Percentiles rank a stretch among this genome's conserved stretches.
Conservation (phyloP, 164 flowering plant genomes). For the Houttuynia cordata region DNA sequence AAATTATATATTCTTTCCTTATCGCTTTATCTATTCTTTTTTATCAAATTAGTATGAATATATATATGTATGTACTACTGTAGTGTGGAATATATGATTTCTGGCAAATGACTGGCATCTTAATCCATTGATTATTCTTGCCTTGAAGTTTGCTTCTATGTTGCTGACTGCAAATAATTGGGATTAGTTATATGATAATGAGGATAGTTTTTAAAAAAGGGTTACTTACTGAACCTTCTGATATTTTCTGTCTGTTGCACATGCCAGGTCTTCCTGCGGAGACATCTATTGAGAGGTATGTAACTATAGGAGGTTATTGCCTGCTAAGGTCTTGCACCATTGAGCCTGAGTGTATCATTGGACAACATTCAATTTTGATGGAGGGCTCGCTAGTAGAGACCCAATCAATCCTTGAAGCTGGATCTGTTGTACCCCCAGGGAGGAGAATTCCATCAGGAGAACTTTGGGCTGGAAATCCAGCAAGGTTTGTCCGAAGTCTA, state of each 20-base stretch:
- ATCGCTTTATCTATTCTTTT: too few species aligned
- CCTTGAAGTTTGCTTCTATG: too few species aligned
- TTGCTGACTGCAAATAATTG: too few species aligned
- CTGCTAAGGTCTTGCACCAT: conserved; percentile 81
- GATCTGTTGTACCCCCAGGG: conserved; percentile 91
- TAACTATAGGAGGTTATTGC: conserved; percentile 74
- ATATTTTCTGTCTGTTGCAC: background rate
- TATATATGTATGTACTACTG: too few species aligned
- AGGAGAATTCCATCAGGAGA: conserved; percentile 90
- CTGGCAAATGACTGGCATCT: too few species aligned
- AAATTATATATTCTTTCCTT: too few species aligned
- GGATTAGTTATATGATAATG: too few species aligned
- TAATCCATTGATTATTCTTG: too few species aligned
- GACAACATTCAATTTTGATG: conserved; percentile 92
- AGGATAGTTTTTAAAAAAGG: too few species aligned
- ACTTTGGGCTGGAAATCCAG: conserved; percentile 98
- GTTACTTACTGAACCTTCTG: too few species aligned
- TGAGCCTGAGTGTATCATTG: conserved; percentile 94
- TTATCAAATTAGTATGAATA: too few species aligned
- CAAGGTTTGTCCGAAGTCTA: conserved; percentile 77
- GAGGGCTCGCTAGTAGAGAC: conserved; percentile 96
- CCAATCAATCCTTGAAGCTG: conserved; percentile 90
- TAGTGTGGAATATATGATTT: too few species aligned
- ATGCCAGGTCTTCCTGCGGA: conserved; percentile 84
- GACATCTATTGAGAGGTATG: conserved; percentile 77